phyloP scores from a whole-genome alignment of 768 basidiomycete species.

The Ephemerocybe angulata region DNA sequence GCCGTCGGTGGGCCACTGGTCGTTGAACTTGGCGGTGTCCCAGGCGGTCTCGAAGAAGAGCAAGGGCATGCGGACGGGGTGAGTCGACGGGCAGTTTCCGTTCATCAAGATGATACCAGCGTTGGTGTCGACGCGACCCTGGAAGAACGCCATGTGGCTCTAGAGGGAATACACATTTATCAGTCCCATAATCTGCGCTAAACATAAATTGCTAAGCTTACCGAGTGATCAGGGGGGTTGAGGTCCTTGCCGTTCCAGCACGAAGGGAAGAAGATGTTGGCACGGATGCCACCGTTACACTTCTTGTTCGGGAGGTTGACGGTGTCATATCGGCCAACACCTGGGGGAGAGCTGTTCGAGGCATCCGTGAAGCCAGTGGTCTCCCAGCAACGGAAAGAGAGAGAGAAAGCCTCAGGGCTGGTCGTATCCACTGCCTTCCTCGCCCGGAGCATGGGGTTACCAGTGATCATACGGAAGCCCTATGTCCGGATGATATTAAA shows the following conservation, averaged over 20 bases:
- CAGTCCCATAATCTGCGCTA: neutral
- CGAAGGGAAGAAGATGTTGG: conserved; percentile 13
- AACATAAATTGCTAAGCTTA: too few species aligned
- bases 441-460: conserved; percentile 10
- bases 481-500: neutral
- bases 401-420: conserved; percentile 8
- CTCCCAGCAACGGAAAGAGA: conserved; percentile 12
- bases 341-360: conserved; percentile 11
- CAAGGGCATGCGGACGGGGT: conserved; percentile 10
- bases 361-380: conserved; percentile 10
- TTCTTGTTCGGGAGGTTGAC: conserved; percentile 10
- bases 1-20: conserved; percentile 9
- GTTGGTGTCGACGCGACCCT: conserved; percentile 5
- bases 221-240: conserved; percentile 10
- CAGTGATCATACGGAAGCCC: conserved; percentile 13
- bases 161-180: neutral
- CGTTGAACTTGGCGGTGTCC: conserved; percentile 8
- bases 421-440: conserved; percentile 6
- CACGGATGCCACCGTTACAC: conserved; percentile 10
- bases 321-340: conserved; percentile 11
- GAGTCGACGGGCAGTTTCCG: conserved; percentile 94
- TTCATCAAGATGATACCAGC: conserved; percentile 53
- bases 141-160: conserved; percentile 10
- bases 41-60: conserved; percentile 13
- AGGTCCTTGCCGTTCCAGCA: conserved; percentile 12